A percentile compares a stretch with the other conserved stretches of the same genome.
Conservation (phyloP, 2,329 filamentous ascomycete genomes). For the Hypoxylon sp. region DNA sequence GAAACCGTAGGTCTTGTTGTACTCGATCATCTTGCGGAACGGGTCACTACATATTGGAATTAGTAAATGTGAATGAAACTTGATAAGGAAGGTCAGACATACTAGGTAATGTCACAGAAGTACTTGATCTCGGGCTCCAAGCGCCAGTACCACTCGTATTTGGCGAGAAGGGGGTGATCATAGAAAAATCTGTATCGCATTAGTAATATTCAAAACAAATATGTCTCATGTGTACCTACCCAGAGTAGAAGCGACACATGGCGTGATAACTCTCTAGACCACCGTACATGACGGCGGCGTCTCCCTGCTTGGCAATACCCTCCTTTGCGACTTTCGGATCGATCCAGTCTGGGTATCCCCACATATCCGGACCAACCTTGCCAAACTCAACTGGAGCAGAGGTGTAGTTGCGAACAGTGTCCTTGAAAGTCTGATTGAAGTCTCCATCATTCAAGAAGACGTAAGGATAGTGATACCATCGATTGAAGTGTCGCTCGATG, state of each 20-base stretch:
- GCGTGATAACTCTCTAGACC: conserved; percentile 98
- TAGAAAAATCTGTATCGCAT: conserved; percentile 83
- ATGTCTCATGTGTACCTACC: conserved; percentile 67
- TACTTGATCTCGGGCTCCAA: conserved; percentile 99
- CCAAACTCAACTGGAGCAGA: conserved; percentile 91
- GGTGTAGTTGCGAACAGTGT: conserved; percentile 90
- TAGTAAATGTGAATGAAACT: conserved; percentile 39
- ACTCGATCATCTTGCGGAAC: conserved; percentile 92
- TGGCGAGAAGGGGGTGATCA: conserved; percentile 92
- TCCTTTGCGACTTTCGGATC: conserved; percentile 94
- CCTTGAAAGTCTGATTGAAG: conserved; percentile 95
- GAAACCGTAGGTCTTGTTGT: conserved; percentile 98
- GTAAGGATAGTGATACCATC: conserved; percentile 98
- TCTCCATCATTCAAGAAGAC: conserved; percentile 98
- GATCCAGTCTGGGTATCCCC: conserved; percentile 98
- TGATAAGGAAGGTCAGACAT: conserved; percentile 56
- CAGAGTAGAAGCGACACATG: conserved; percentile 99
- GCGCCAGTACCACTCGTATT: conserved; percentile 99
- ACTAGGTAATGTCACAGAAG: conserved; percentile 99
- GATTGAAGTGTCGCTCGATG: conserved; percentile 98
- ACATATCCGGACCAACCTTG: conserved; percentile 90
- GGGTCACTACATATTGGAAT: conserved; percentile 75
- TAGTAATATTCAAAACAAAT: conserved; percentile 26
- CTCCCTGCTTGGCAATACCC: conserved; percentile 95
- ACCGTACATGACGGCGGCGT: conserved; percentile 98